These are phyloP conservation scores for Boletus rex-veris DNA, from an alignment of 768 basidiomycete genomes.

Conservation along the genomic window DNA sequence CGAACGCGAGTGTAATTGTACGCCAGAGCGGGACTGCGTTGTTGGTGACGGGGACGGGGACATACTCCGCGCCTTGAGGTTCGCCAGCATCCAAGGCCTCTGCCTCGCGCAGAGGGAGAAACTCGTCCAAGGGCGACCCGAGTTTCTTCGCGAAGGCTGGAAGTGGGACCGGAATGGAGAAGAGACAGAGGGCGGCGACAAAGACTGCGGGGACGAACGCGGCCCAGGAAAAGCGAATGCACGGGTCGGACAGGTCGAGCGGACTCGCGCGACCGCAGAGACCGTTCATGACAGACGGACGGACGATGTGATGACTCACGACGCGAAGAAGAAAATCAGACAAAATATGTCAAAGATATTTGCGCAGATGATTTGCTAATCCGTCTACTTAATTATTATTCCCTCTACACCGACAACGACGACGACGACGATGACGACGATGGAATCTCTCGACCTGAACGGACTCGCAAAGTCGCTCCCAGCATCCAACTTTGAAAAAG, in stretches of 20 bases:
- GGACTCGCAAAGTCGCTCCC: slow-evolving; percentile 76
- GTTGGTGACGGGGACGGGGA: not conserved
- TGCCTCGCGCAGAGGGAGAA: slow-evolving; percentile 53
- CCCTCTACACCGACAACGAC: not conserved
- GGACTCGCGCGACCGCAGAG: slow-evolving; percentile 13
- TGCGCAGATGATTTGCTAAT: slow-evolving; percentile 3
- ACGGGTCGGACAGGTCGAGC: slow-evolving; percentile 42
- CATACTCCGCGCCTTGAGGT: not conserved
- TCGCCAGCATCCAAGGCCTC: slow-evolving; percentile 40
- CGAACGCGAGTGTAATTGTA: slow-evolving; percentile 50
- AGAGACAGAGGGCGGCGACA: slow-evolving; percentile 42
- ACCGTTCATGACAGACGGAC: slow-evolving; percentile 9
- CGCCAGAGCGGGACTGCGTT: slow-evolving; percentile 53
- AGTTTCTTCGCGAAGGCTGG: slow-evolving; percentile 17
- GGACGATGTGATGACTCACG: no score
- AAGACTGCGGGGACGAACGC: slow-evolving; percentile 45
- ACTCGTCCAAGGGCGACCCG: slow-evolving; percentile 33
- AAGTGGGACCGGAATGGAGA: slow-evolving; percentile 32
- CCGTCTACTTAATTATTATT: not conserved
- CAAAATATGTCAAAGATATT: not conserved
- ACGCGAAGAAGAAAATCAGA: no score
- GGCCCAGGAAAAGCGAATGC: slow-evolving; percentile 52
- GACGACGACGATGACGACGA: slow-evolving; percentile 27
- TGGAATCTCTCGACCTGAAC: slow-evolving; percentile 79
- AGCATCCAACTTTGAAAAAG: slow-evolving; percentile 62